phyloP scores from a whole-genome alignment of 2,329 filamentous ascomycete species.

The Aureobasidium subglaciale region DNA sequence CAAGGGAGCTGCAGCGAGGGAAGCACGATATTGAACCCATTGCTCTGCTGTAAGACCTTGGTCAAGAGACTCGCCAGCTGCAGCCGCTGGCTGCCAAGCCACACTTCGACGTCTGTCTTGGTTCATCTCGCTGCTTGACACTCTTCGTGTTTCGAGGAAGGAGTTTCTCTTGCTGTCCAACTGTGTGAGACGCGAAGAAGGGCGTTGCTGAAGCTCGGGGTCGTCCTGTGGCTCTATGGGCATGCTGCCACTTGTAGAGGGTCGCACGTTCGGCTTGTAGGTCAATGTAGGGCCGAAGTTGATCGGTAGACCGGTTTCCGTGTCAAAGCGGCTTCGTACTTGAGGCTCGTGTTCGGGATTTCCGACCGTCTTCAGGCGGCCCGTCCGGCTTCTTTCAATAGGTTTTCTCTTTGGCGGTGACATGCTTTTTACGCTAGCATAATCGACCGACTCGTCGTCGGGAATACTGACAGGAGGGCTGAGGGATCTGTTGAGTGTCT shows the following conservation, averaged over 20 bases:
- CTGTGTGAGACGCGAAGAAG: slow-evolving; percentile 14
- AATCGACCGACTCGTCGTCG: slow-evolving; percentile 60
- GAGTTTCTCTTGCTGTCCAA: slow-evolving; percentile 23
- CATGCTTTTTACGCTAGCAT: slow-evolving; percentile 57
- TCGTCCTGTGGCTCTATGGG: background rate
- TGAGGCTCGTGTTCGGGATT: slow-evolving; percentile 38
- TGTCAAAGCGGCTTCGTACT: slow-evolving; percentile 34
- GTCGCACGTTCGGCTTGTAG: slow-evolving; percentile 51
- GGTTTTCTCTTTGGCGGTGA: slow-evolving; percentile 40
- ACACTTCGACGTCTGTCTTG: slow-evolving; percentile 57
- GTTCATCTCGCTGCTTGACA: slow-evolving; percentile 19
- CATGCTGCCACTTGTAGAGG: slow-evolving; percentile 43
- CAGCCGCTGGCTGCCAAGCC: slow-evolving; percentile 70
- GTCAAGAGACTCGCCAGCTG: slow-evolving; percentile 41
- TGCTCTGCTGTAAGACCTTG: slow-evolving; percentile 65
- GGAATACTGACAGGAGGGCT: slow-evolving; percentile 45
- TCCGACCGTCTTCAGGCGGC: slow-evolving; percentile 73
- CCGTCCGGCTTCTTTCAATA: slow-evolving; percentile 64
- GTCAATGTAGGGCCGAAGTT: slow-evolving; percentile 83
- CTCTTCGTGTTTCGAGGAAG: slow-evolving; percentile 27
- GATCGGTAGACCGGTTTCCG: slow-evolving; percentile 53
- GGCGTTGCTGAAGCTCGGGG: background rate
- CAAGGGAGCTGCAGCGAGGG: slow-evolving; percentile 46
- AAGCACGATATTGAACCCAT: slow-evolving; percentile 72
- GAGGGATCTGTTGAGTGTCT: slow-evolving; percentile 19